A percentile compares a stretch with the other conserved stretches of the same genome.
These are phyloP conservation scores for Phyllachora maydis DNA, from an alignment of 2,329 filamentous ascomycete genomes.

Conservation along the genomic window DNA sequence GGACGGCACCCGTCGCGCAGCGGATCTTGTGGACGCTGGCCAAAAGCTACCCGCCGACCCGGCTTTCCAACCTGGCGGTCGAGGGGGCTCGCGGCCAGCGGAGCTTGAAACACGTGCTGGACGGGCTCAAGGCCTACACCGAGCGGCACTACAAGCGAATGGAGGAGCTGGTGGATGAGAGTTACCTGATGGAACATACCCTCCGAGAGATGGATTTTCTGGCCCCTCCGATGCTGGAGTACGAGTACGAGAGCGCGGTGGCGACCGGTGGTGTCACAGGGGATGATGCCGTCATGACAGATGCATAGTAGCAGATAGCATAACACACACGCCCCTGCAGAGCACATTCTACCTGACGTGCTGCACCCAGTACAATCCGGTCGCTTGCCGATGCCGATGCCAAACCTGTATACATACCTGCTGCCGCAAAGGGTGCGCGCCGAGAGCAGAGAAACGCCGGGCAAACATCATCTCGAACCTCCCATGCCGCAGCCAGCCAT, in stretches of 20 bases:
- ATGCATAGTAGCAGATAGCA: too few species aligned
- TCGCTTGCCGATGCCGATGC: too few species aligned
- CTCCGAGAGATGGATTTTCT: slow-evolving; percentile 78
- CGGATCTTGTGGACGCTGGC: slow-evolving; percentile 64
- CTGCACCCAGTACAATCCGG: too few species aligned
- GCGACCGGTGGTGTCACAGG: slow-evolving; percentile 2
- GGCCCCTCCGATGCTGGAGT: slow-evolving; percentile 17
- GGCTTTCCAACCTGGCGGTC: slow-evolving; percentile 50
- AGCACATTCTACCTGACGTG: too few species aligned
- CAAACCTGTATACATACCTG: too few species aligned
- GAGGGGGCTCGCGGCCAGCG: slow-evolving; percentile 34
- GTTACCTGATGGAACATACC: slow-evolving; percentile 85
- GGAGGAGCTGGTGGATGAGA: slow-evolving; percentile 84
- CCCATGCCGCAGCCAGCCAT: too few species aligned
- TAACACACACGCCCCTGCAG: too few species aligned
- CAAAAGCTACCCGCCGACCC: slow-evolving; percentile 58
- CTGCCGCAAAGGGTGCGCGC: too few species aligned
- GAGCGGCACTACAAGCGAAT: slow-evolving; percentile 81
- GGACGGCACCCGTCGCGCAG: slow-evolving; percentile 71
- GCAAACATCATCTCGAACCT: too few species aligned
- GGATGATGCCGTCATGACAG: slow-evolving; percentile 9
- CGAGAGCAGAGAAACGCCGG: too few species aligned
- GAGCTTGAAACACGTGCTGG: slow-evolving; percentile 64
- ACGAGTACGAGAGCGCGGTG: background rate
- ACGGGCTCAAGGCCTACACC: slow-evolving; percentile 76